Evolutionary conservation across 139 green algal species (phyloP).

Genomic region (Bryopsis sp.): DNA sequence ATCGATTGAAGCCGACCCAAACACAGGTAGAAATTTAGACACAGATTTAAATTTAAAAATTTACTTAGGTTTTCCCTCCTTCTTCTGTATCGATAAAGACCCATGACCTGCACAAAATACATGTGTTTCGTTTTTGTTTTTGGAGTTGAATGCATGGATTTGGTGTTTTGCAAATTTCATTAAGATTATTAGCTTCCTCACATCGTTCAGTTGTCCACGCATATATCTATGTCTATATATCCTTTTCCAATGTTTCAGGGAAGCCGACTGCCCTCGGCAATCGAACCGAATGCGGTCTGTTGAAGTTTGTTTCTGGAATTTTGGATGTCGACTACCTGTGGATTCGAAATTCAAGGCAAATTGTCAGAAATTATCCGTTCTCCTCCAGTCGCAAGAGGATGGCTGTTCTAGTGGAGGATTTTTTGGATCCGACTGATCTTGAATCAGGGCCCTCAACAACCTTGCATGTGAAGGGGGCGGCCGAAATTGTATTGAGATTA

Average conservation of each 20-base stretch:
- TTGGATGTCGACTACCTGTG: not conserved
- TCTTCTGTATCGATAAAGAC: too few relatives aligned
- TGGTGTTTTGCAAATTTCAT: too few relatives aligned
- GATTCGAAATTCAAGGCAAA: not conserved
- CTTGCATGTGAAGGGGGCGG: conserved; percentile 67
- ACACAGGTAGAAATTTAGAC: not conserved
- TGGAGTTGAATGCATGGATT: conserved; percentile 8
- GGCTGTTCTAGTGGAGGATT: conserved; percentile 37
- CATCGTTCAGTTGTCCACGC: not conserved
- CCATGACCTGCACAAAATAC: too few relatives aligned
- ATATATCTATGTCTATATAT: not conserved
- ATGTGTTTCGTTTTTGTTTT: too few relatives aligned
- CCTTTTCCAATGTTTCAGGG: not conserved
- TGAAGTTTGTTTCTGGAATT: conserved; percentile 41
- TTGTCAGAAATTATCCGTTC: conserved; percentile 38
- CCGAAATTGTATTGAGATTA: conserved; percentile 73
- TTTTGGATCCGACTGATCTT: too few relatives aligned
- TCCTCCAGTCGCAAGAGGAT: conserved; percentile 80
- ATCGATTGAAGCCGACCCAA: not conserved
- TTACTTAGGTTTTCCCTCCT: not conserved
- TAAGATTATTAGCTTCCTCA: too few relatives aligned
- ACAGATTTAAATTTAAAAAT: not conserved
- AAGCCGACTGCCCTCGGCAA: conserved; percentile 44
- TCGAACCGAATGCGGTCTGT: conserved; percentile 70
- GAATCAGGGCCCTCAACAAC: conserved; percentile 1